Base-by-base conservation (phyloP, 2,329 filamentous ascomycete genomes). In the Clonostachys byssicola region DNA sequence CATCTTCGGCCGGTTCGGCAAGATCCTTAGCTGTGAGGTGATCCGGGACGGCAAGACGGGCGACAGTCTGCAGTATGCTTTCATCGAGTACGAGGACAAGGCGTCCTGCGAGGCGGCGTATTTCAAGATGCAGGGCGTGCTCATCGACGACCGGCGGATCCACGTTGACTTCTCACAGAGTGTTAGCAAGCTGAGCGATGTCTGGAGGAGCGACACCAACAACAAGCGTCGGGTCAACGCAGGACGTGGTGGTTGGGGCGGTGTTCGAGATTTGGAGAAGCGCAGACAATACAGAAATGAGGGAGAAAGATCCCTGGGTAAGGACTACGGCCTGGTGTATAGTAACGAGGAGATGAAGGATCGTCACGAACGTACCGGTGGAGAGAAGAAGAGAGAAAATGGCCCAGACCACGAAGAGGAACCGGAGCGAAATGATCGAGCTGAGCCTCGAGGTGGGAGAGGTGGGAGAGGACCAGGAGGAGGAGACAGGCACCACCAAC, bases 111-210 rank as follows among this genome's bases (percentile, higher is more conserved):
- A 99, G 68, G 83, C 89, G 45, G 94, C 94, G 4, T 99, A 96
- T 61, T 94, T 95, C 73, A 99, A 99, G 71, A 99, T 99, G 94
- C 91, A 99, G 65, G 90, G 87, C 3, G 92, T 97, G 2, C 72
- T 99, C 47, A 97, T 99, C 54, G 94, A 99, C 60, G 94, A 99
- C 58, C 89, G 96, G 54, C 86, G 94, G 40, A 99, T 99, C 53
- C 94, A 99, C 61, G 94, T 99, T 47, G 94, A 99, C 69, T 99
- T 99, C 67, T 96, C 92, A 12, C 94, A 99, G 71, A 96, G 90
- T 62, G 94, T 92, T 51, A 81, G 85, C 52, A 92, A 90, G 62
- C 71, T 99, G 8, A 94, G 90, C 42, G 89, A 95, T 52, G 85
- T 85, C 14, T 99, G 94, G 94, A 81, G 94, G 52, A 86, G 83